Base-by-base conservation (phyloP, 1,139 yeast genomes). In the Candida tunisiensis region DNA sequence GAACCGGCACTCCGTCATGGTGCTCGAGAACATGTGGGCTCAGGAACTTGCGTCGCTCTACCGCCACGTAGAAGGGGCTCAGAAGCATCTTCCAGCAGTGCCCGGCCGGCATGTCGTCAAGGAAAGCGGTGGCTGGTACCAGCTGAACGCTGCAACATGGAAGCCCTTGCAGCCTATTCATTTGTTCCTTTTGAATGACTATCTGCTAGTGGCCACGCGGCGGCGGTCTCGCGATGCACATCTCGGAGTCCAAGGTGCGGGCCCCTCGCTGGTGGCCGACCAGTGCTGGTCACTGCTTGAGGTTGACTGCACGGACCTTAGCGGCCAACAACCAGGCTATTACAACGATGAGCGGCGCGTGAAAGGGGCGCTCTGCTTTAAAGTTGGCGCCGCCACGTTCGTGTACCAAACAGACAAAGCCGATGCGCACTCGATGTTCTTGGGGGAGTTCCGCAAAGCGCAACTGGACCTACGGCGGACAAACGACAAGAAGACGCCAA, bases 11-110 rank as follows among this genome's bases (percentile, higher is more conserved):
- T 73, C 85, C 29, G 70, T 83, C 28, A 42, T 75, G 32, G 69
- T 79, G 28, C 57, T 80, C 34, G 91, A 78, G 45, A 73, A 69
- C 42, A 65, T 77, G 62, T 80, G 93, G 94, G 78, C 74, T 16
- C 64, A 60, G 28, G 85, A 80, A 42, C 58, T 85, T 42, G 69
- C 66, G 31, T 65, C 71, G 6, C 53, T 85, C 25, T 83, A 75
- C 50, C 71, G 73, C 39, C 80, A 77, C 35, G 93, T 85, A 8
- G 95, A 85, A 38, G 93, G 94, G 5, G 85, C 93, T 1, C 85
- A 82, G 36, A 80, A 79, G 44, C 70, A 66, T 37, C 59, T 85
- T 26, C 79, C 83, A 15, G 69, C 82, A 2, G 52, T 67, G 5
- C 80, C 91, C 0, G 92, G 91, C 3, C 63, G 95, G 29, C 94